These are phyloP conservation scores for Ceraceosorus guamensis DNA, from an alignment of 1,284 basidiomycete species.

Conservation along the genomic window DNA sequence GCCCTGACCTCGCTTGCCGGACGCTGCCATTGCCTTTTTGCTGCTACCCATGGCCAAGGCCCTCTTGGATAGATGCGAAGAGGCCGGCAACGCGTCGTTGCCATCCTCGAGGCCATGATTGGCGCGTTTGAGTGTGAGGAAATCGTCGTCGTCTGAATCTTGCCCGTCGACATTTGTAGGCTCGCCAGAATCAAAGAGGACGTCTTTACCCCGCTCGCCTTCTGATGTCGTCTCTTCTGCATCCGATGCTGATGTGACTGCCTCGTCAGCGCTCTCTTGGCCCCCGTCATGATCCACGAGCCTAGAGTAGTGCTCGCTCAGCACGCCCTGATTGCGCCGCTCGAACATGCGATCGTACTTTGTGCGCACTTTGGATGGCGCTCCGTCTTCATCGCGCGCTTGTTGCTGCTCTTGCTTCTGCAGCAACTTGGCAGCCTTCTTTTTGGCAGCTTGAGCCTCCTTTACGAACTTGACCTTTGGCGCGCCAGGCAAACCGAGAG, in stretches of 20 bases:
- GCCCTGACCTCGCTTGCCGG: slow-evolving; percentile 78
- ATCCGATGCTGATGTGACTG: slow-evolving; percentile 10
- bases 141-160: slow-evolving; percentile 55
- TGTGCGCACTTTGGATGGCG: slow-evolving; percentile 54
- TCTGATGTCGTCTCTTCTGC: slow-evolving; percentile 10
- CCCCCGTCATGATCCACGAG: slow-evolving; percentile 64
- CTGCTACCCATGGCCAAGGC: slow-evolving; percentile 66
- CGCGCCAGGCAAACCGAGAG: slow-evolving; percentile 83
- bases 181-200: slow-evolving; percentile 10
- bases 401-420: not conserved
- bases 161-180: slow-evolving; percentile 7
- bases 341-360: slow-evolving; percentile 99
- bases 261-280: slow-evolving; percentile 17
- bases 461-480: slow-evolving; percentile 88
- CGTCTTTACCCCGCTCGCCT: slow-evolving; percentile 15
- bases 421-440: slow-evolving; percentile 44
- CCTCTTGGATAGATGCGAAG: slow-evolving; percentile 57
- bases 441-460: slow-evolving; percentile 65
- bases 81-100: slow-evolving; percentile 8
- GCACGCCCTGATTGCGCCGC: slow-evolving; percentile 86
- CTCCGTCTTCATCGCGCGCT: not conserved
- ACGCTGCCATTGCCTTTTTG: slow-evolving; percentile 65
- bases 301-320: slow-evolving; percentile 83
- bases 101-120: slow-evolving; percentile 65
- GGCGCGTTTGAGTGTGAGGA: slow-evolving; percentile 84